Evolutionary conservation across 306 rosid genomes (phyloP), one percentile per base, ranked within the genome.

Genomic region (Sicyos baderoa): DNA sequence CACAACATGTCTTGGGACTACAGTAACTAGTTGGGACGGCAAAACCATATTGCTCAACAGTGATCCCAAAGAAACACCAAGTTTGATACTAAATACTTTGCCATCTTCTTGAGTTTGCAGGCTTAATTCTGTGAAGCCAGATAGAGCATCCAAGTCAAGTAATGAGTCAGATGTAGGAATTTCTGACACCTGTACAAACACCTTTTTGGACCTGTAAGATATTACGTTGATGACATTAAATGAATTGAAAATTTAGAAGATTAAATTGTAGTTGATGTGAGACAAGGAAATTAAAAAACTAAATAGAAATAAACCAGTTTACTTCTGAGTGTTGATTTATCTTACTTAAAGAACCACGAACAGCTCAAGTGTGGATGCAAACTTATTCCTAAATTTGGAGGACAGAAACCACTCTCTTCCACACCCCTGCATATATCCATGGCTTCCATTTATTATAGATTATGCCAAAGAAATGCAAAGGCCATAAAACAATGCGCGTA

Each of bases 311-410:
- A 50, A 7, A 16, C 59, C 59, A 68, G 4, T 51, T 16, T 17
- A 69, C 29, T 49, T 69, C 49, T 13, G 0, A 51, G 50, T 51
- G 9, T 22, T 21, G 13, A 76, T 15, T 54, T 35, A 76, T 79
- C 91, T 87, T 84, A 93, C 98, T 79, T 88, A 66, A 88, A 76
- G 87, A 89, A 86, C 97, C 96, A 93, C 27, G 98, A 89, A 76
- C 83, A 71, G 51, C 73, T 84, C 47, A 89, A 86, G 72, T 81
- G 82, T 70, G 98, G 87, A 60, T 80, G 88, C 82, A 93, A 83
- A 72, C 75, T 74, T 74, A 85, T 76, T 62, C 98, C 98, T 62
- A 87, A 76, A 70, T 86, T 89, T 23, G 84, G 85, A 77, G 84
- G 75, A 74, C 59, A 76, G 23, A 76, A 79, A 72, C 76, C 72